Evolutionary conservation across 192 early-diverging fungal species (phyloP).

Genomic region (Endogone sp.): DNA sequence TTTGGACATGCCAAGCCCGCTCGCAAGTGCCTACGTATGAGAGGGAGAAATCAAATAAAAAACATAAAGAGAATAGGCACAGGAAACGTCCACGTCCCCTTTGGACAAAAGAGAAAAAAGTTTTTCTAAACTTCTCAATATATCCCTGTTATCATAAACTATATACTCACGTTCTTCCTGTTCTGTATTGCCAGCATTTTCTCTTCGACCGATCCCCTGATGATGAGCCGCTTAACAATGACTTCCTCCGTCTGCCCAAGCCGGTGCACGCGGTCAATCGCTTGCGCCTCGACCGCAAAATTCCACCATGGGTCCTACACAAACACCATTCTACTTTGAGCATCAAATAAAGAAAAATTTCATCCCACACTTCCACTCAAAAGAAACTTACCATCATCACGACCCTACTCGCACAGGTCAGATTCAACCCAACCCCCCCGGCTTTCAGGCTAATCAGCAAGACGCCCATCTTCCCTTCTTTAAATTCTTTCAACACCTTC

Average conservation of each 20-base stretch:
- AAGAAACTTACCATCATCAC: conserved; percentile 56
- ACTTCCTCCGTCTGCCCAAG: conserved; percentile 62
- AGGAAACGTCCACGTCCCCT: no score
- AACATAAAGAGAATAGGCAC: no score
- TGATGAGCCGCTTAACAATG: conserved; percentile 23
- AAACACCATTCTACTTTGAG: no score
- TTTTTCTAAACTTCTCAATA: not conserved
- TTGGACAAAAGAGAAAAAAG: not conserved
- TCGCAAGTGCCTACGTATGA: conserved; percentile 36
- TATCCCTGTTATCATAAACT: not conserved
- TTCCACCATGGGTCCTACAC: conserved; percentile 79
- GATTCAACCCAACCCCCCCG: conserved; percentile 75
- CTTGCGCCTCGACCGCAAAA: conserved; percentile 72
- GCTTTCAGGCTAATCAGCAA: conserved; percentile 69
- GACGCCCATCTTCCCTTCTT: conserved; percentile 43
- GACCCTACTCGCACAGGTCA: conserved; percentile 67
- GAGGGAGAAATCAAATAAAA: not conserved
- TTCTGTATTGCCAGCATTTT: conserved; percentile 49
- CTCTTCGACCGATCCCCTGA: conserved; percentile 46
- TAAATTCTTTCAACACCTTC: conserved; percentile 53
- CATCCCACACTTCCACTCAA: not conserved
- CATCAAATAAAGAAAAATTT: conserved; percentile 43
- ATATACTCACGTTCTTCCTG: conserved; percentile 34
- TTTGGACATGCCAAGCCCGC: conserved; percentile 43
- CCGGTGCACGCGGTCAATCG: conserved; percentile 83